Evolutionary conservation across 2,329 filamentous ascomycete species (phyloP).

Genomic region (Lasiodiplodia hormozganensis): DNA sequence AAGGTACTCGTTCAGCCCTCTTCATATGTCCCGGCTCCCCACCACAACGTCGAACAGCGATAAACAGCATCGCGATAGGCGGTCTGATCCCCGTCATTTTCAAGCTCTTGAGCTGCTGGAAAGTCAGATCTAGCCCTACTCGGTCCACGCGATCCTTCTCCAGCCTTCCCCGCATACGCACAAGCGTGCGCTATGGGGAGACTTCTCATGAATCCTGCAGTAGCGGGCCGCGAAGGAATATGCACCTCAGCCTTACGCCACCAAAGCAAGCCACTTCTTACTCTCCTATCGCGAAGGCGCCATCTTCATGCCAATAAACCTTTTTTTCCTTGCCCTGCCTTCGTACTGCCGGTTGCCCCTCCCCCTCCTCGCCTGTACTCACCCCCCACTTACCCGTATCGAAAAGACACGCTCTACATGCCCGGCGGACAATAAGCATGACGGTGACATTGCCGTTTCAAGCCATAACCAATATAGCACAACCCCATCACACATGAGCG

Average conservation of each 20-base stretch:
- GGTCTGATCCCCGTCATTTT: not conserved
- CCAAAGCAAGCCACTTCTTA: not conserved
- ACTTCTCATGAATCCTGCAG: not conserved
- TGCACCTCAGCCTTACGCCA: not conserved
- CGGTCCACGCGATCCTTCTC: not conserved
- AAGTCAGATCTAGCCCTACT: not conserved
- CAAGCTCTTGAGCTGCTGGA: not conserved
- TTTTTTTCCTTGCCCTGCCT: not conserved
- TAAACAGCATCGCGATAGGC: not conserved
- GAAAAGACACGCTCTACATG: not conserved
- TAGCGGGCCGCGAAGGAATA: not conserved
- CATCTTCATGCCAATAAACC: not conserved
- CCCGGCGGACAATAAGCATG: not conserved
- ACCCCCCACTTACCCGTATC: not conserved
- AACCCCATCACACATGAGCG: not conserved
- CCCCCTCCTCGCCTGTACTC: not conserved
- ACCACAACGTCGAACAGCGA: not conserved
- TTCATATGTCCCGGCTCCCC: constrained; percentile 5
- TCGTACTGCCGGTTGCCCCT: not conserved
- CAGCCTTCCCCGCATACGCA: not conserved
- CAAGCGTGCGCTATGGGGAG: not conserved
- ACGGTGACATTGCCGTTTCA: not conserved
- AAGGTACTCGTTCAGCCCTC: not conserved
- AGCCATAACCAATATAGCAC: not conserved
- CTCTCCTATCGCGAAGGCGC: not conserved